A percentile compares a stretch with the other conserved stretches of the same genome.
Evolutionary conservation across 2,329 filamentous ascomycete species (phyloP).

Genomic region (Alternaria triticina): DNA sequence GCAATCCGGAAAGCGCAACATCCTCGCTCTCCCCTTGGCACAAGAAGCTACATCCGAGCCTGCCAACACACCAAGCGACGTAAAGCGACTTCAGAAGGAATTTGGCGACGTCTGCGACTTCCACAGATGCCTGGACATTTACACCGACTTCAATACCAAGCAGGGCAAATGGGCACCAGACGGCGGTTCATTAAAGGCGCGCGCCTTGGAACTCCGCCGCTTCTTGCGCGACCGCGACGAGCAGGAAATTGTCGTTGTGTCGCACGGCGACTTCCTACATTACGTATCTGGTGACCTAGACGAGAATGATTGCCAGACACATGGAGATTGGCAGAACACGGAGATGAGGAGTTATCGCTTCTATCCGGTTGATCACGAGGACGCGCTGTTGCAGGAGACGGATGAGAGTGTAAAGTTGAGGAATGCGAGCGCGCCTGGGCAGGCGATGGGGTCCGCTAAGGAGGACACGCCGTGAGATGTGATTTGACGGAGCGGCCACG

Average conservation of each 20-base stretch:
- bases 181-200: neutral
- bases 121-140: constrained; percentile 2
- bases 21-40: constrained; percentile 11
- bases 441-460: neutral
- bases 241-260: constrained; percentile 63
- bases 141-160: constrained; percentile 6
- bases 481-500: neutral
- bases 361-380: neutral
- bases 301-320: neutral
- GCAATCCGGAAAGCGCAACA: constrained; percentile 1
- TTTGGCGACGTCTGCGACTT: constrained; percentile 5
- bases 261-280: constrained; percentile 82
- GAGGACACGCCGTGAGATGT: neutral
- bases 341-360: constrained; percentile 10
- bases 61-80: constrained; percentile 13
- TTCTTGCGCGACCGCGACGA: constrained; percentile 8
- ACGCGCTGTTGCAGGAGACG: constrained; percentile 9
- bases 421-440: constrained; percentile 4
- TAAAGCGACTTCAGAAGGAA: constrained; percentile 1
- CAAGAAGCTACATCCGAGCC: constrained; percentile 13
- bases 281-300: constrained; percentile 74
- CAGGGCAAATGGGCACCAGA: constrained; percentile 6
- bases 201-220: constrained; percentile 5
- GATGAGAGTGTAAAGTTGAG: constrained; percentile 10
- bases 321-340: constrained; percentile 2